These are phyloP conservation scores for Mortierella polycephala DNA, from an alignment of 371 early-diverging fungal species.

Conservation along the genomic window DNA sequence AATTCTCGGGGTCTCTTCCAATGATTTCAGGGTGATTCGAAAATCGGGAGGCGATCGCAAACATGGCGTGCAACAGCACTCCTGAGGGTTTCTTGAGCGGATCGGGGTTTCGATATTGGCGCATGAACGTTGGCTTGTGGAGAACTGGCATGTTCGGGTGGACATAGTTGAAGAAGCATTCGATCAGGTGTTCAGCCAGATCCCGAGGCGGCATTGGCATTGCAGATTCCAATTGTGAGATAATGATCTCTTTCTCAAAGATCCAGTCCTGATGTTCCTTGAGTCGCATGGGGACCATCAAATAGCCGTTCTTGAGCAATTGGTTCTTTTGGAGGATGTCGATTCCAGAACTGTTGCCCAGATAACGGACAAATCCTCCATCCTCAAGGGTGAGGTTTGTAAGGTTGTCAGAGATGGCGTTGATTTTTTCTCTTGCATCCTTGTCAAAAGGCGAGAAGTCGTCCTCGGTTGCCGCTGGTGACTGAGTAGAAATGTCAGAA, in stretches of 20 bases:
- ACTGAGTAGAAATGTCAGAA: constrained; percentile 3
- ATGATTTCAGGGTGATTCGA: constrained; percentile 63
- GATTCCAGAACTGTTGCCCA: constrained; percentile 58
- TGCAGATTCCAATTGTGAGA: constrained; percentile 12
- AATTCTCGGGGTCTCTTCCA: constrained; percentile 42
- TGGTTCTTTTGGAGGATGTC: constrained; percentile 54
- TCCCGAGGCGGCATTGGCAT: constrained; percentile 68
- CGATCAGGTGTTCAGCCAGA: constrained; percentile 71
- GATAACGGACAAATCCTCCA: constrained; percentile 56
- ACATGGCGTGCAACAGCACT: constrained; percentile 78
- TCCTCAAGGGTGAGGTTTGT: constrained; percentile 54
- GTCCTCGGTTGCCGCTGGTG: constrained; percentile 20
- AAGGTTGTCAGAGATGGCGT: constrained; percentile 47
- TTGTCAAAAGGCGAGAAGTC: constrained; percentile 30
- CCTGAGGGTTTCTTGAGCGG: constrained; percentile 59
- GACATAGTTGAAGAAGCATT: constrained; percentile 73
- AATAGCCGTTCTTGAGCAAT: constrained; percentile 43
- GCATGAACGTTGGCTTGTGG: constrained; percentile 74
- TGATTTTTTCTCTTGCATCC: constrained; percentile 38
- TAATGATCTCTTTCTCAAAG: constrained; percentile 20
- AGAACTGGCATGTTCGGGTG: constrained; percentile 77
- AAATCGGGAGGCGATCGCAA: constrained; percentile 75
- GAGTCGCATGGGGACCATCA: constrained; percentile 57
- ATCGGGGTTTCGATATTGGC: constrained; percentile 46
- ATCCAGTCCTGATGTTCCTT: constrained; percentile 44